Evolutionary conservation across 768 basidiomycete genomes (phyloP).

Genomic region (Suillus placidus): DNA sequence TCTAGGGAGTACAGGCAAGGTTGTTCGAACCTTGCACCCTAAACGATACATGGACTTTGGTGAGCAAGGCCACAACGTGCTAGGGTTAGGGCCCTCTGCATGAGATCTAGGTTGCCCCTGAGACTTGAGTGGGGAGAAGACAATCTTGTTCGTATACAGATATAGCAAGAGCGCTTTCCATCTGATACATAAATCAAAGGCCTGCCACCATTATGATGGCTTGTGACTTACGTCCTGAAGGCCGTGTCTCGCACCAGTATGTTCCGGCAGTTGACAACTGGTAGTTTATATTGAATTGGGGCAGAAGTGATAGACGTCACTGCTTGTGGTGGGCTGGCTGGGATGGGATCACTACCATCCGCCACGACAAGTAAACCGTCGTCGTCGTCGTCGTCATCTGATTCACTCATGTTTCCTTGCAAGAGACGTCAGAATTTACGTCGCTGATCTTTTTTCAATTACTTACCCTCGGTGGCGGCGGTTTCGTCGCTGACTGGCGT

Average conservation of each 20-base stretch:
- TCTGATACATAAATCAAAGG: slow-evolving; percentile 20
- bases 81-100: neutral
- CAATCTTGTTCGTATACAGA: slow-evolving; percentile 39
- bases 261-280: slow-evolving; percentile 24
- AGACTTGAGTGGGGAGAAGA: slow-evolving; percentile 37
- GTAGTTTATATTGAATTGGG: neutral
- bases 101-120: slow-evolving; percentile 4
- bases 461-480: neutral
- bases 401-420: slow-evolving; percentile 16
- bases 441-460: neutral
- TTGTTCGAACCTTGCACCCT: slow-evolving; percentile 37
- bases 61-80: slow-evolving; percentile 31
- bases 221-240: slow-evolving; percentile 28
- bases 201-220: neutral
- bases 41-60: slow-evolving; percentile 50
- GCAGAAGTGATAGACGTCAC: slow-evolving; percentile 11
- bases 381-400: slow-evolving; percentile 4
- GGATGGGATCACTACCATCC: neutral
- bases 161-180: slow-evolving; percentile 43
- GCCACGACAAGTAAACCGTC: slow-evolving; percentile 3
- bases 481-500: neutral
- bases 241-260: slow-evolving; percentile 30
- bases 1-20: neutral
- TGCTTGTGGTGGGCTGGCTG: neutral
- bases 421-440: neutral